Base-by-base conservation (phyloP, 23 red algal species). In the Gracilaria domingensis region DNA sequence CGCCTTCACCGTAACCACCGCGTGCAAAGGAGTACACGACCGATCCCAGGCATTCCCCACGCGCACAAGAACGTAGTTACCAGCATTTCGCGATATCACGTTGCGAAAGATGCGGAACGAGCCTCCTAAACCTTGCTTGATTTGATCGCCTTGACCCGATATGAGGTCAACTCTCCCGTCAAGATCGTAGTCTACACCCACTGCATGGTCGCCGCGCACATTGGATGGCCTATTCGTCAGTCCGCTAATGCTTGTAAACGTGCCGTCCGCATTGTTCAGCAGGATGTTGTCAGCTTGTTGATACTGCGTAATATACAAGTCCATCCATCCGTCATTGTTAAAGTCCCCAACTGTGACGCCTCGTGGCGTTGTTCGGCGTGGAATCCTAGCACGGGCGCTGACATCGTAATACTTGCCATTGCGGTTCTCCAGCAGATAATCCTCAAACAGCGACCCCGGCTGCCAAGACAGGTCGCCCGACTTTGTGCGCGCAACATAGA, bases 271-370 rank as follows among this genome's bases (percentile, higher is more conserved):
- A 32, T 93, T 93, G 57, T 85, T 86, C 30, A 79, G 61, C 53
- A 93, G 44, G 28, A 93, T 38, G 24, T 30, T 66, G 51, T 93
- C 80, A 0, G 90, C 45, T 28, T 78, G 29, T 48, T 26, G 62
- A 24, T 73, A 86, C 49, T 77, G 84, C 25, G 65, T 80, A 20
- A 95, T 75, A 53, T 82, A 72, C 21, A 95, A 13, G 42, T 95
- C 93, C n/a, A 83, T 78, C 44, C 44, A 82, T 8, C 93, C 93
- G 71, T 95, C 93, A 34, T 95, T 95, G 75, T 95, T 95, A 62
- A 95, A 95, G 54, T 95, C 93, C 3, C 84, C 93, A 12, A 79
- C 93, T 11, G 93, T 95, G 18, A 95, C 93, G 49, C 86, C 85
- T 75, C 64, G 30, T 26, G 73, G 64, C 8, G 88, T 84, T 37